Base-by-base conservation (phyloP, 2,329 filamentous ascomycete genomes). In the Aspergillus glaucus region DNA sequence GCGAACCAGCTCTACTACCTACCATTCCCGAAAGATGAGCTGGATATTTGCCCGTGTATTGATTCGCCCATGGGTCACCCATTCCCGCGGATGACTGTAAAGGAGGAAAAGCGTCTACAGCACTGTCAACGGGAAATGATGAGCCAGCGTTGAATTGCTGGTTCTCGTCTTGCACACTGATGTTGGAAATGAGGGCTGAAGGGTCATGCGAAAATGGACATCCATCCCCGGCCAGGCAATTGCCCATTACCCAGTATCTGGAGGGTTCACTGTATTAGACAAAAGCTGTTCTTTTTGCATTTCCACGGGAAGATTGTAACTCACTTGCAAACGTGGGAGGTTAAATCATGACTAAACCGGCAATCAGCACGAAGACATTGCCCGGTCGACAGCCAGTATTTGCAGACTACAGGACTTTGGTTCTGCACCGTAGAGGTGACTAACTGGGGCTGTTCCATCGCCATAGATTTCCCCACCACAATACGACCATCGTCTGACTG, bases 151-250 rank as follows among this genome's bases (percentile, higher is more conserved):
- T 84, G 85, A 58, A 76, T 77, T 59, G 57, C 8, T 58, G 57
- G 21, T 55, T 62, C 30, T 61, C 62, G 42, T 71, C 87, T 54
- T 88, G 86, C 12, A 96, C 71, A 28, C 79, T 82, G 54, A 98
- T 79, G 58, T 87, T 87, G 61, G 86, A 89, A 72, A 95, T 83
- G 12, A 96, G 79, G 57, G 89, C 82, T 1, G 90, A 83, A 2
- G 93, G 93, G 60, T 98, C 93, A 69, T 98, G 93, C 12, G 92
- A 97, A 73, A 98, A 98, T 51, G 95, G 88, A 68, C 93, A 98
- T 3, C 89, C 91, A 49, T 90, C 86, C 32, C 93, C 92, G 17
- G 93, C 93, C 30, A 98, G 79, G 65, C 93, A 98, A 62, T 92
- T 96, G 1, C 93, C 93, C 73, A 89, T 89, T 46, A 98, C 79